These are phyloP conservation scores for Peniophora sp. DNA, from an alignment of 1,284 basidiomycete genomes.

Conservation along the genomic window DNA sequence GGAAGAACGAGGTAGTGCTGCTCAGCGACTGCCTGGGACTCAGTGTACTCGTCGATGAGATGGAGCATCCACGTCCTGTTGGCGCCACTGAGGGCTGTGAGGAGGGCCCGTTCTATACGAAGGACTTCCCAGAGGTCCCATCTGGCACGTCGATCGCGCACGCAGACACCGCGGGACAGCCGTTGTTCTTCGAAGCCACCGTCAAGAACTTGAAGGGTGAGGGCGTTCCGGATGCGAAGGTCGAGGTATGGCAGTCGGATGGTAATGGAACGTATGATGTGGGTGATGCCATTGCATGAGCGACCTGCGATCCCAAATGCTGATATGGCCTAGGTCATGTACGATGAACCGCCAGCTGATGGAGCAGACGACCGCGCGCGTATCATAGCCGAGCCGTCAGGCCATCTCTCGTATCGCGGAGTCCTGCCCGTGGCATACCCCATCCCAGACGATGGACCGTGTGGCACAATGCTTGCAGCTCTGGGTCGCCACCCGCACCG, in stretches of 20 bases:
- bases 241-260: conserved; percentile 35
- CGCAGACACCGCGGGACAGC: conserved; percentile 24
- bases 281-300: conserved; percentile 21
- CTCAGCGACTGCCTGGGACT: conserved; percentile 32
- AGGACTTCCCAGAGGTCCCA: conserved; percentile 26
- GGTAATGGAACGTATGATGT: conserved; percentile 33
- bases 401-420: conserved; percentile 28
- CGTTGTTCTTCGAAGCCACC: conserved; percentile 26
- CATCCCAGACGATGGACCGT: conserved; percentile 29
- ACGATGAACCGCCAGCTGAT: conserved; percentile 4
- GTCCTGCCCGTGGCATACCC: conserved; percentile 29
- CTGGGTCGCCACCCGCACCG: conserved; percentile 32
- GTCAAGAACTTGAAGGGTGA: conserved; percentile 28
- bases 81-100: conserved; percentile 32
- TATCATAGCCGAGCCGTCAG: conserved; percentile 26
- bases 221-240: conserved; percentile 24
- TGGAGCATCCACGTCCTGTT: conserved; percentile 28
- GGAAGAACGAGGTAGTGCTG: conserved; percentile 35
- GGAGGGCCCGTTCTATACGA: conserved; percentile 31
- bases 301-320: conserved; percentile 7
- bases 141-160: conserved; percentile 28
- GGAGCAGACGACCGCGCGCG: conserved; percentile 30
- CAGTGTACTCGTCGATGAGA: conserved; percentile 30
- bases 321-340: neutral
- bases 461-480: conserved; percentile 25